These are phyloP conservation scores for Novymonas esmeraldas DNA, from an alignment of 208 protist species.

Conservation along the genomic window DNA sequence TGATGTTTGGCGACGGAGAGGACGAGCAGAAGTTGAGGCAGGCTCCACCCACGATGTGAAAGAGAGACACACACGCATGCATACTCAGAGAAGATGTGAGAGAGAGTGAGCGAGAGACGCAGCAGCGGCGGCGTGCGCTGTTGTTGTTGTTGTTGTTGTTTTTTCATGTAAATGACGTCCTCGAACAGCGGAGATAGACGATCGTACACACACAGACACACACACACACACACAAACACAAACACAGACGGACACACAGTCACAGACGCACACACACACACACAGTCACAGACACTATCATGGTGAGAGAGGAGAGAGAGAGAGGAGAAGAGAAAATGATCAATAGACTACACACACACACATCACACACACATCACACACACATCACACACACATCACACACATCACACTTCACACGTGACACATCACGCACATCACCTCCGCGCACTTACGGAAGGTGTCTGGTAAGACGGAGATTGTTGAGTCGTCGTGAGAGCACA, in stretches of 20 bases:
- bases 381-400: neutral
- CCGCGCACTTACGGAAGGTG: too few species aligned
- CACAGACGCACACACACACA: neutral
- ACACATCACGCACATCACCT: neutral
- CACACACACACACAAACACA: slow-evolving; percentile 1
- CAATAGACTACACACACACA: neutral
- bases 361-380: neutral
- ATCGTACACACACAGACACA: neutral
- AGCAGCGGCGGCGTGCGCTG: too few species aligned
- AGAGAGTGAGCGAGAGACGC: neutral
- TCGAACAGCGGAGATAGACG: neutral
- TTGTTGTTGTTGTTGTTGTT: too few species aligned
- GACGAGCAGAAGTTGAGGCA: too few species aligned
- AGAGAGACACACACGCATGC: neutral
- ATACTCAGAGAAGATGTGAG: too few species aligned
- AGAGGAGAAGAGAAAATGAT: neutral
- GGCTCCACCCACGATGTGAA: too few species aligned
- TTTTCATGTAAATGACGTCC: too few species aligned
- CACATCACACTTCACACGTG: too few species aligned
- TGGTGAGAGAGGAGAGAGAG: neutral
- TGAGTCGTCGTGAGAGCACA: neutral
- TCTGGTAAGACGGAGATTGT: neutral
- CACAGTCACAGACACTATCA: neutral
- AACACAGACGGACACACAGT: neutral
- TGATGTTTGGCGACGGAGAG: too few species aligned